Evolutionary conservation across 257 asterid species (phyloP).

Genomic region (Misopates orontium): DNA sequence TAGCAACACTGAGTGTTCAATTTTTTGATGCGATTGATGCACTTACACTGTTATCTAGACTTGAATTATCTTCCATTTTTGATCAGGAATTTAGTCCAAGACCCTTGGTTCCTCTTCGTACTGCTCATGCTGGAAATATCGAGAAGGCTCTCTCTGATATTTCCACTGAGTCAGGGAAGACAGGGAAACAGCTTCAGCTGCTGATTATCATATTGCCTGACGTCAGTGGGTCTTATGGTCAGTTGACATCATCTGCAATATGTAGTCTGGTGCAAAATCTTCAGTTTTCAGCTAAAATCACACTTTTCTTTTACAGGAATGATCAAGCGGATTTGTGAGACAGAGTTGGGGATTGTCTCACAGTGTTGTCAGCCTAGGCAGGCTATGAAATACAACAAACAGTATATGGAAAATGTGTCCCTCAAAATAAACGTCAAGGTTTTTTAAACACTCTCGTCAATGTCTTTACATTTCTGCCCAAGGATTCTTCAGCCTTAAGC

Average conservation of each 20-base stretch:
- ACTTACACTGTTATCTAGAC: neutral
- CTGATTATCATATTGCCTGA: conserved; percentile 76
- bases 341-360: conserved; percentile 79
- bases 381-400: conserved; percentile 27
- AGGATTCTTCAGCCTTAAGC: neutral
- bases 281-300: conserved; percentile 3
- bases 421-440: conserved; percentile 89
- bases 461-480: neutral
- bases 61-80: conserved; percentile 9
- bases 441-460: neutral
- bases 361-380: conserved; percentile 77
- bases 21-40: neutral
- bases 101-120: conserved; percentile 42
- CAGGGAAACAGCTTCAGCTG: conserved; percentile 48
- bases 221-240: conserved; percentile 60
- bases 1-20: neutral
- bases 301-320: conserved; percentile 41
- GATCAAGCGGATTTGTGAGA: conserved; percentile 76
- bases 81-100: conserved; percentile 39
- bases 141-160: conserved; percentile 48
- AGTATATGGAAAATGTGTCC: conserved; percentile 71
- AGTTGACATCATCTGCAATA: neutral
- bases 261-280: neutral
- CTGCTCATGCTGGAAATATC: conserved; percentile 29
- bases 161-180: conserved; percentile 16